These are phyloP conservation scores for Turritis glabra DNA, from an alignment of 345 rosid genomes.

Conservation along the genomic window DNA sequence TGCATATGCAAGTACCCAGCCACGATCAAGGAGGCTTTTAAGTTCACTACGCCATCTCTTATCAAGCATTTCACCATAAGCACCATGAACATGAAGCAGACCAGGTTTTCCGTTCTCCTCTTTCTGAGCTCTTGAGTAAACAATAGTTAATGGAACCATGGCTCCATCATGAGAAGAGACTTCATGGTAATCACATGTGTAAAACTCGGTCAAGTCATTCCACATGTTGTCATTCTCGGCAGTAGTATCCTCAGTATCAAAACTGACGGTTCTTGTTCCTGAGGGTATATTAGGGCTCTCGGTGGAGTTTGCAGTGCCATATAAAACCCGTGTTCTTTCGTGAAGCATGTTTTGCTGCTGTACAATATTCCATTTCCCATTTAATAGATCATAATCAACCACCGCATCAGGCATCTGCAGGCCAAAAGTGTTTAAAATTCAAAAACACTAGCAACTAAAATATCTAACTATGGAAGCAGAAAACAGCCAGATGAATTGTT, in stretches of 20 bases:
- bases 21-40: slow-evolving; percentile 97
- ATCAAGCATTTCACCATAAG: slow-evolving; percentile 89
- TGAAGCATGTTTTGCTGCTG: slow-evolving; percentile 96
- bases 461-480: background rate
- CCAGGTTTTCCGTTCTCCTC: slow-evolving; percentile 58
- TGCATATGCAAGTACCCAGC: slow-evolving; percentile 95
- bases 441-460: background rate
- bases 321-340: slow-evolving; percentile 84
- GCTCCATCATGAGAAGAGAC: slow-evolving; percentile 78
- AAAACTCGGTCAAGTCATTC: slow-evolving; percentile 93
- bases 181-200: slow-evolving; percentile 66
- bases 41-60: slow-evolving; percentile 90
- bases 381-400: slow-evolving; percentile 84
- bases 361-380: slow-evolving; percentile 82
- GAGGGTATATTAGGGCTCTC: slow-evolving; percentile 43
- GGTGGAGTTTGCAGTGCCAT: slow-evolving; percentile 64
- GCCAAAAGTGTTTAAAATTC: background rate
- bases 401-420: slow-evolving; percentile 93
- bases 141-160: slow-evolving; percentile 72
- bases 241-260: slow-evolving; percentile 44
- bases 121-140: slow-evolving; percentile 60
- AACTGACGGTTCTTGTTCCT: slow-evolving; percentile 37
- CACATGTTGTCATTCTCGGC: slow-evolving; percentile 66
- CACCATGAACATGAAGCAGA: slow-evolving; percentile 92
- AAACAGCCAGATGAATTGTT: slow-evolving; percentile 9